These are phyloP conservation scores for Pseudonitzschia delicatissima DNA, from an alignment of 108 stramenopile genomes.

Conservation along the genomic window DNA sequence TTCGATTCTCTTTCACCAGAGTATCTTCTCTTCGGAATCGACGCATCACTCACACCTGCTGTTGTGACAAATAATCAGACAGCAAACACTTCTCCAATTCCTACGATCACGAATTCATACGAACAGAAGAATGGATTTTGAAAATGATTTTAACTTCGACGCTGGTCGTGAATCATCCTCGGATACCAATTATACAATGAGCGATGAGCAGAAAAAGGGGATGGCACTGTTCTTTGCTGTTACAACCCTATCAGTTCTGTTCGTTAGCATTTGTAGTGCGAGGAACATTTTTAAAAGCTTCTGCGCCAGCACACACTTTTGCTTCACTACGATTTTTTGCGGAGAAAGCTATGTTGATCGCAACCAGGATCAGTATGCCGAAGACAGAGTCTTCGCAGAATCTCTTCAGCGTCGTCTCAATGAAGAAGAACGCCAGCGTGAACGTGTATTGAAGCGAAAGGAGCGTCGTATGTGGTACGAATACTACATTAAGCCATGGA, in stretches of 20 bases:
- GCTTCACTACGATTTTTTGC: too few species aligned
- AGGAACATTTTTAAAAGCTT: not conserved
- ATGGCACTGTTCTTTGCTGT: not conserved
- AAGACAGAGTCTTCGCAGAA: slow-evolving; percentile 22
- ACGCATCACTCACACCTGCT: too few species aligned
- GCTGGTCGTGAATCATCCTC: too few species aligned
- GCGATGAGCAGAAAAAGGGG: not conserved
- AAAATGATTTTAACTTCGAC: too few species aligned
- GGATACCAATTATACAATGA: not conserved
- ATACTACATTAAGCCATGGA: slow-evolving; percentile 31
- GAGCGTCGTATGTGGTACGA: slow-evolving; percentile 41
- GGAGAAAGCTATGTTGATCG: too few species aligned
- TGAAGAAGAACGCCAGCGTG: slow-evolving; percentile 26
- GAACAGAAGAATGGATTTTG: too few species aligned
- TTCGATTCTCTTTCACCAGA: too few species aligned
- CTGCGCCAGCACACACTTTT: not conserved
- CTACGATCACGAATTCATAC: too few species aligned
- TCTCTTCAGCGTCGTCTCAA: slow-evolving; percentile 21
- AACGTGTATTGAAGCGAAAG: slow-evolving; percentile 22
- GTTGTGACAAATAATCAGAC: too few species aligned
- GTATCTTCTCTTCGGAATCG: too few species aligned
- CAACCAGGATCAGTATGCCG: not conserved
- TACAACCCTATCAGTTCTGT: not conserved
- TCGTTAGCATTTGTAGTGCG: too few species aligned
- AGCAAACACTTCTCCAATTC: too few species aligned